These are phyloP conservation scores for Saccharomyces hybrid DNA, from an alignment of 1,139 yeast genomes.

Conservation along the genomic window DNA sequence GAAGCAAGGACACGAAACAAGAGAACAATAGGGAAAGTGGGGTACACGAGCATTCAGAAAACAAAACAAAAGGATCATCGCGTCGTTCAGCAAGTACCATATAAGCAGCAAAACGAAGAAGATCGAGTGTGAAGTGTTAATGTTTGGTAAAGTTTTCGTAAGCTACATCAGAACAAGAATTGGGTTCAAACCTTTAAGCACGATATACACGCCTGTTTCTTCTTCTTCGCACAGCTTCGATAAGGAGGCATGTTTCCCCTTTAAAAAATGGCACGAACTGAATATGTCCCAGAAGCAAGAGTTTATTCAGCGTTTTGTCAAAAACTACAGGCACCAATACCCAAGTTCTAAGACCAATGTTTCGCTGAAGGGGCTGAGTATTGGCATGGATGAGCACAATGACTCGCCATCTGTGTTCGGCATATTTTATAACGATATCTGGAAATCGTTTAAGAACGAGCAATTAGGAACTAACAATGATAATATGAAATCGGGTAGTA, in stretches of 20 bases:
- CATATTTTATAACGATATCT: slow-evolving; percentile 28
- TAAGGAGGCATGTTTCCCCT: slow-evolving; percentile 11
- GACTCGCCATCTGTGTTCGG: slow-evolving; percentile 31
- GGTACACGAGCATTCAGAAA: neutral
- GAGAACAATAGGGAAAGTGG: neutral
- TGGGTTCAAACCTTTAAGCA: neutral
- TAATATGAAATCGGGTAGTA: slow-evolving; percentile 2
- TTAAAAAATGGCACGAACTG: slow-evolving; percentile 26
- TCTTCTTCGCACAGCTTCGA: slow-evolving; percentile 5
- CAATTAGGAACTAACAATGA: neutral
- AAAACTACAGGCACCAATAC: slow-evolving; percentile 21
- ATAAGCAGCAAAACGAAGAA: neutral
- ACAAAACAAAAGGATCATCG: neutral
- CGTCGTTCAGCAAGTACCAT: neutral
- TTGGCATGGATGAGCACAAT: slow-evolving; percentile 18
- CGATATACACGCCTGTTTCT: neutral
- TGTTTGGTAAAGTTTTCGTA: neutral
- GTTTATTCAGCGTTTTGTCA: slow-evolving; percentile 24
- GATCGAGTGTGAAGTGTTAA: neutral
- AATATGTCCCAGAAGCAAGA: slow-evolving; percentile 19
- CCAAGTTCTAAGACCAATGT: slow-evolving; percentile 29
- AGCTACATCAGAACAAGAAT: neutral
- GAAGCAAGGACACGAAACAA: neutral
- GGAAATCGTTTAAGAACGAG: slow-evolving; percentile 7
- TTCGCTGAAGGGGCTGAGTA: slow-evolving; percentile 21